Evolutionary conservation across 1,284 basidiomycete species (phyloP), one percentile per base, ranked within the genome.

Genomic region (Ceratobasidium sp.): DNA sequence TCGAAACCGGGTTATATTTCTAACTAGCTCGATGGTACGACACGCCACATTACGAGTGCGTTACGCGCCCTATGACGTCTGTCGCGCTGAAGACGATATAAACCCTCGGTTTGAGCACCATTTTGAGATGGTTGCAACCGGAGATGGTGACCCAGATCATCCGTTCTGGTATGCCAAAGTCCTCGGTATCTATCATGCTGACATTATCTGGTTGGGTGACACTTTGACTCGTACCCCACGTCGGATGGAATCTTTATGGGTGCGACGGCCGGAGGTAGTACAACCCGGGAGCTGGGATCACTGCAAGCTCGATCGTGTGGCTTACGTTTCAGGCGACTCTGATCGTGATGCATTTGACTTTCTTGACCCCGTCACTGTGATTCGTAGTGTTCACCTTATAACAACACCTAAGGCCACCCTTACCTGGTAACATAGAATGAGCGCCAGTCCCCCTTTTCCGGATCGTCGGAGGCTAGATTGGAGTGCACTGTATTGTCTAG

Each of bases 161-260:
- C 75, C 67, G 1, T 79, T 74, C 38, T 79, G 79, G 65, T 81
- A 82, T 52, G 79, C 79, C 1, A 44, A 60, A 1, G 78, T 81
- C 2, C 52, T 80, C 16, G 80, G 80, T 2, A 81, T 81, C 4
- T 80, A 77, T 46, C 80, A 81, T 55, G 62, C 27, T 12, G 35
- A 65, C n/a, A 52, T 67, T 2, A 3, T 30, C 7, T 16, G 20
- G 27, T 27, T 8, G 33, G 16, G 12, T 10, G 64, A 18, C 38
- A 6, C 16, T 38, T 18, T 18, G 4, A 27, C 44, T 8, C 60
- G 35, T 6, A 18, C 57, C 33, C 18, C 59, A n/a, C 57, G 69
- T 20, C 68, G 78, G 0, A 30, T 83, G 23, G 80, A 83, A 0
- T 81, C 84, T 48, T 70, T 84, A 0, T 83, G 81, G 81, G 80